Conservation (phyloP, 805 yeast species). For the Torulaspora delbrueckii region DNA sequence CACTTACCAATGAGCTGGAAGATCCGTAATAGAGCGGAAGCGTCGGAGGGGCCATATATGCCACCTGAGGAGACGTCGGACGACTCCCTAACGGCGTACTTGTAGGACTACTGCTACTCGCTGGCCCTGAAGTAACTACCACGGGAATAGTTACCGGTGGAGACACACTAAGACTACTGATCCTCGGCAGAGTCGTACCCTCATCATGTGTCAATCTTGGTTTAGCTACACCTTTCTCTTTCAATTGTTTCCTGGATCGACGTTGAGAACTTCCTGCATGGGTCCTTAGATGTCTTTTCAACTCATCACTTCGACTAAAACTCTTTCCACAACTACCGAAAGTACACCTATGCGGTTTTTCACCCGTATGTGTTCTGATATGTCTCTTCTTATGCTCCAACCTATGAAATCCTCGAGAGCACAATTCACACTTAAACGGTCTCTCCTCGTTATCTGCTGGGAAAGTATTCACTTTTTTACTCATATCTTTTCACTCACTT, state of each 20-base stretch:
- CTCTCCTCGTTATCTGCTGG: slow-evolving; percentile 37
- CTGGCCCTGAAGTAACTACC: slow-evolving; percentile 6
- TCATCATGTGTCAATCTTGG: slow-evolving; percentile 4
- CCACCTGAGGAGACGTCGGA: slow-evolving; percentile 5
- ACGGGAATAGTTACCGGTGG: slow-evolving; percentile 10
- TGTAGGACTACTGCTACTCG: background rate
- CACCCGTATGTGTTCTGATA: slow-evolving; percentile 88
- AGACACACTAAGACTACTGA: background rate
- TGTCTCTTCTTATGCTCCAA: slow-evolving; percentile 88
- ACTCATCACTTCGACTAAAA: slow-evolving; percentile 76
- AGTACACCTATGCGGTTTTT: slow-evolving; percentile 79
- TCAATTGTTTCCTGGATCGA: slow-evolving; percentile 36
- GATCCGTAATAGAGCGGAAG: slow-evolving; percentile 11
- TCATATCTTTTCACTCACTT: slow-evolving; percentile 1
- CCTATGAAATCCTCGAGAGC: slow-evolving; percentile 82
- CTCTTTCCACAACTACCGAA: slow-evolving; percentile 77
- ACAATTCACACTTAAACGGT: slow-evolving; percentile 80
- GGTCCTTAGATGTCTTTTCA: slow-evolving; percentile 77
- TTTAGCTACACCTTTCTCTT: slow-evolving; percentile 10
- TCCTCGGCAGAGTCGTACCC: background rate
- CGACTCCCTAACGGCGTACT: background rate
- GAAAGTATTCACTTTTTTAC: slow-evolving; percentile 4
- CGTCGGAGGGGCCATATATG: slow-evolving; percentile 10
- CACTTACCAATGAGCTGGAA: slow-evolving; percentile 20
- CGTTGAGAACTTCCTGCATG: slow-evolving; percentile 57